Percentiles rank a stretch among this genome's conserved stretches.
Evolutionary conservation across 179 eudicot genomes (phyloP).

Genomic region (Corrigiola litoralis): DNA sequence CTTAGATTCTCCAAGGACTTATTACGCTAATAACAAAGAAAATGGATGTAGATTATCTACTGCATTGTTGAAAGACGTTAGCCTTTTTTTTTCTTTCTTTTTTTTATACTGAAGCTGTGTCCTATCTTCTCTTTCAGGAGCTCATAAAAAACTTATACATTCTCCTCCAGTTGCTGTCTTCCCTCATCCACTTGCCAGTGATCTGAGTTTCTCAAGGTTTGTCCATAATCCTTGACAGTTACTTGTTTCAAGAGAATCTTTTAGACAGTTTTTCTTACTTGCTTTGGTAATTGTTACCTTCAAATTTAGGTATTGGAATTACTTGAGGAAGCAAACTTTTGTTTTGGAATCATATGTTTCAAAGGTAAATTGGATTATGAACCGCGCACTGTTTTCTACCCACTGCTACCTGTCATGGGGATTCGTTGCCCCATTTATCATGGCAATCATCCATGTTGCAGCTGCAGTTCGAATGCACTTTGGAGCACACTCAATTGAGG

Average conservation of each 20-base stretch:
- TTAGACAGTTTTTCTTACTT: neutral
- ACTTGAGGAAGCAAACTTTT: conserved; percentile 96
- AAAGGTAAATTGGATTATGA: conserved; percentile 82
- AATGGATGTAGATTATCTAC: neutral
- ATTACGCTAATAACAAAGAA: neutral
- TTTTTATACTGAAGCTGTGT: conserved; percentile 1
- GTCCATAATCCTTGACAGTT: neutral
- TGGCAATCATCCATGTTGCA: conserved; percentile 78
- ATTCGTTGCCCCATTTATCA: conserved; percentile 75
- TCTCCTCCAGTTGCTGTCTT: conserved; percentile 97
- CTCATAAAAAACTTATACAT: conserved; percentile 76
- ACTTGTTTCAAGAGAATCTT: neutral
- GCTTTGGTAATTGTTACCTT: conserved; percentile 1
- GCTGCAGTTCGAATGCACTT: conserved; percentile 54
- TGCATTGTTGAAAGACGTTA: neutral
- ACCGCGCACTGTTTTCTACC: conserved; percentile 74
- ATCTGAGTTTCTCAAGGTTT: conserved; percentile 87
- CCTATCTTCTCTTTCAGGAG: conserved; percentile 42
- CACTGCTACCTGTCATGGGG: conserved; percentile 99
- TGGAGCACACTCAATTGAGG: conserved; percentile 38
- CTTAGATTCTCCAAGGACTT: neutral
- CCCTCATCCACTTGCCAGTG: conserved; percentile 96
- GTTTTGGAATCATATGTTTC: conserved; percentile 88
- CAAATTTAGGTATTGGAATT: conserved; percentile 86
- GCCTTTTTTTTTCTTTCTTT: neutral